Evolutionary conservation across 1,139 yeast species (phyloP), one percentile per base, ranked within the genome.

Genomic region (Protomyces inouyei): DNA sequence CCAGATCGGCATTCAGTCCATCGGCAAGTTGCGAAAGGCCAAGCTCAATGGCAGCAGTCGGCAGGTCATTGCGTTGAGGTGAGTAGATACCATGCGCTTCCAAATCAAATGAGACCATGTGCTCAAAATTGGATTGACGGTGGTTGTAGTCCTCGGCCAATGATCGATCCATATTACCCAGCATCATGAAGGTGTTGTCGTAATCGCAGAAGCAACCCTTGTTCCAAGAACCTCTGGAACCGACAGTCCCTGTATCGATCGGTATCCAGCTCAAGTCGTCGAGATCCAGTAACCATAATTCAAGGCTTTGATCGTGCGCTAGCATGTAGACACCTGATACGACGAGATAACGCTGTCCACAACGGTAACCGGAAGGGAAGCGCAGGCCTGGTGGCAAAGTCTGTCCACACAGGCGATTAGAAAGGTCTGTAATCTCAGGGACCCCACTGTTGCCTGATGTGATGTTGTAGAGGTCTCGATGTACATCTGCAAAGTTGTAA

Each of bases 321-420:
- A 63, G 40, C 32, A 68, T 55, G 40, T 64, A 65, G 3, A 65
- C 60, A 10, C 71, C 71, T n/a, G 66, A 66, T 36, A 69, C 16
- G 36, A 69, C 45, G 18, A 69, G 32, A 51, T 67, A 55, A 18
- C 68, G 64, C n/a, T 68, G 67, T 10, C 67, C 52, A 32, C 66
- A 40, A n/a, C 65, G 64, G 57, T n/a, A 43, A 12, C 70, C 70
- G n/a, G 56, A 52, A 6, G 71, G 71, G 48, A 69, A 69, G 23
- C 71, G 64, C 16, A 69, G 59, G 21, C 69, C 70, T 2, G 71
- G 70, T n/a, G 71, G 71, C n/a, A 65, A 60, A 18, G 46, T 32
- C 6, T 53, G 38, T n/a, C 61, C 60, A 4, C 25, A 18, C 18
- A 63, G 16, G 16, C 37, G 52, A 40, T 57, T 53, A 5, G 64